Base-by-base conservation (phyloP, 1,284 basidiomycete genomes). In the Sporisorium graminicola region DNA sequence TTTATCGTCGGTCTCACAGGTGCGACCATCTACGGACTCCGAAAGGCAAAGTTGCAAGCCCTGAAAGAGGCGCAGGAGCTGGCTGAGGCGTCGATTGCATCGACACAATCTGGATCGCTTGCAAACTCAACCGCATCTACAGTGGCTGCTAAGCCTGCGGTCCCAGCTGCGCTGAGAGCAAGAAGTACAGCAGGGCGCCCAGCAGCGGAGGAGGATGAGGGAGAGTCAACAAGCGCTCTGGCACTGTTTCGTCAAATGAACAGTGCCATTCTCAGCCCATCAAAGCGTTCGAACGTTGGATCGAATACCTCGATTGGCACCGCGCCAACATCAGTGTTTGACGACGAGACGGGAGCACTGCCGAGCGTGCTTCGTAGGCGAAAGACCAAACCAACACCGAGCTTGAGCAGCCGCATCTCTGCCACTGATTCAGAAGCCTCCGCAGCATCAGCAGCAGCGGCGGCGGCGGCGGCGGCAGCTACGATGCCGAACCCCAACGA, bases 241-340 rank as follows among this genome's bases (percentile, higher is more conserved):
- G 63, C 63, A 1, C 33, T 75, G 31, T 70, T 70, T 20, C 56
- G 59, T 3, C 59, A 70, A 43, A 69, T 69, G 72, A 74, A 69
- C 18, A 40, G 63, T 35, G 58, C 66, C 20, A 65, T 72, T 26
- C 51, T 72, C 14, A 65, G 46, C 8, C 58, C 68, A 2, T 54
- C 64, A 9, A 58, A 57, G 43, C 49, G 52, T n/a, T n/a, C 58
- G 13, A 6, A 5, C 8, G 26, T 47, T 5, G 54, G 40, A 18
- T 14, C 49, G 20, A 18, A 18, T n/a, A 5, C 37, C 12, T 40
- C 16, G 37, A 40, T 40, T 40, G 50, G 9, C 14, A 24, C 59
- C 22, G 74, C 65, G 13, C 74, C 74, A n/a, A 72, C 47, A 3
- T 77, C 74, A 2, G 74, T 77, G 8, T 77, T 77, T 22, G 74